Base-by-base conservation (phyloP, 2,329 filamentous ascomycete genomes). In the Diaporthe ampelina region DNA sequence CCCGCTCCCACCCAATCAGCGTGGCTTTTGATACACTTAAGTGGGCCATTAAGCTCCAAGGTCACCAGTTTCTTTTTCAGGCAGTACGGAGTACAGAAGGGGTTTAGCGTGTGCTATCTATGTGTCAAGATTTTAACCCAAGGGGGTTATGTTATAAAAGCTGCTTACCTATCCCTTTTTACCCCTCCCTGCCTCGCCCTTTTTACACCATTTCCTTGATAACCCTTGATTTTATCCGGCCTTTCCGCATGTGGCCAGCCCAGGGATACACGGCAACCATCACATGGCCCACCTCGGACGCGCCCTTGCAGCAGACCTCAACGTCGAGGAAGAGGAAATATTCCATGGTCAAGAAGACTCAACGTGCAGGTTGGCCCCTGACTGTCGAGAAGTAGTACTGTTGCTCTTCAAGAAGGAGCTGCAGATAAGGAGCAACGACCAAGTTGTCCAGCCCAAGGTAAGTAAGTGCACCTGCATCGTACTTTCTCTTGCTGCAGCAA, bases 101-200 rank as follows among this genome's bases (percentile, higher is more conserved):
- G 63, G 48, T 68, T 54, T 54, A 68, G 45, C 32, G 48, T 29
- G 3, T 10, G 19, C 19, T 21, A 43, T 13, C 26, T 45, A 17
- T 26, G 9, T 11, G 29, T 48, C 40, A 63, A 48, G 29, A 10
- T n/a, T 63, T 63, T 63, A 45, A 45, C 24, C 59, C 10, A 26
- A 52, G 48, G n/a, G n/a, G 48, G 1, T 26, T 29, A 17, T n/a
- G 43, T 10, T 63, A 56, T 45, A 54, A 63, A 63, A 17, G 19
- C 57, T 54, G 19, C 40, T 56, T 72, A 43, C 58, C 57, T 45
- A 43, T 21, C 57, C 45, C 21, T 19, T 45, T n/a, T 48, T 63
- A 63, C 70, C 70, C 48, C 59, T 72, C 43, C 32, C 6, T 68
- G 13, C 32, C 17, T 7, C 15, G 37, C 48, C 54, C 8, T 13